Evolutionary conservation across 495 filamentous ascomycete genomes (phyloP).

Genomic region (Articulospora tetracladia): DNA sequence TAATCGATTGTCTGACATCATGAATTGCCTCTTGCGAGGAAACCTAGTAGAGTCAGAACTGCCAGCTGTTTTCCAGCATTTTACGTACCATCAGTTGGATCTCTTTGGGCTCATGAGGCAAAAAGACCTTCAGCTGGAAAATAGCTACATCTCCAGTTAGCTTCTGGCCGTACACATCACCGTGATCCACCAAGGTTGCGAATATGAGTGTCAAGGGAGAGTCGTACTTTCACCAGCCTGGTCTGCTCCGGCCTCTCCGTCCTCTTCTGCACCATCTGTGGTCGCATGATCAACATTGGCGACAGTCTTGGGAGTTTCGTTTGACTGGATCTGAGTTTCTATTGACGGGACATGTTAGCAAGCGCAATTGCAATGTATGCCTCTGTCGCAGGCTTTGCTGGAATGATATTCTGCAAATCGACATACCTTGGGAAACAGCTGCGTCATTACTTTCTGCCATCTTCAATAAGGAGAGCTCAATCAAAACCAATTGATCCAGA

Average conservation of each 20-base stretch:
- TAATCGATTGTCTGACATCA: conserved; percentile 93
- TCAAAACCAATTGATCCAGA: conserved; percentile 6
- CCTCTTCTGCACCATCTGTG: conserved; percentile 24
- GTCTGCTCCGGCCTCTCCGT: conserved; percentile 26
- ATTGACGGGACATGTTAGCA: background rate
- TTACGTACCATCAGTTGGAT: conserved; percentile 76
- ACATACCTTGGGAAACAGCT: conserved; percentile 1
- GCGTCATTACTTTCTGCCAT: conserved; percentile 21
- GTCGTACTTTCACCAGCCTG: conserved; percentile 25
- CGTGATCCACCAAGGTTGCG: background rate
- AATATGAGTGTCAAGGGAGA: background rate
- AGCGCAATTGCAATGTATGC: background rate
- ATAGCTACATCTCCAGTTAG: conserved; percentile 34
- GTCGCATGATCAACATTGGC: conserved; percentile 24
- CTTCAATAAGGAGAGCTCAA: conserved; percentile 5
- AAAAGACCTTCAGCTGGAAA: conserved; percentile 76
- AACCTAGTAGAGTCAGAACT: conserved; percentile 50
- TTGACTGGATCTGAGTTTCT: conserved; percentile 7
- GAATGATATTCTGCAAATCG: background rate
- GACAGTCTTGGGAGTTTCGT: conserved; percentile 13
- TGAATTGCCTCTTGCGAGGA: conserved; percentile 94
- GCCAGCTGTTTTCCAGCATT: background rate
- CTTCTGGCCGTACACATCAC: background rate
- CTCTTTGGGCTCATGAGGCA: conserved; percentile 75
- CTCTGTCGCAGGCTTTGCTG: too few relatives aligned